Percentiles rank a stretch among this genome's conserved stretches.
These are phyloP conservation scores for Tetradesmus lagerheimii DNA, from an alignment of 139 green algal genomes.

Conservation along the genomic window DNA sequence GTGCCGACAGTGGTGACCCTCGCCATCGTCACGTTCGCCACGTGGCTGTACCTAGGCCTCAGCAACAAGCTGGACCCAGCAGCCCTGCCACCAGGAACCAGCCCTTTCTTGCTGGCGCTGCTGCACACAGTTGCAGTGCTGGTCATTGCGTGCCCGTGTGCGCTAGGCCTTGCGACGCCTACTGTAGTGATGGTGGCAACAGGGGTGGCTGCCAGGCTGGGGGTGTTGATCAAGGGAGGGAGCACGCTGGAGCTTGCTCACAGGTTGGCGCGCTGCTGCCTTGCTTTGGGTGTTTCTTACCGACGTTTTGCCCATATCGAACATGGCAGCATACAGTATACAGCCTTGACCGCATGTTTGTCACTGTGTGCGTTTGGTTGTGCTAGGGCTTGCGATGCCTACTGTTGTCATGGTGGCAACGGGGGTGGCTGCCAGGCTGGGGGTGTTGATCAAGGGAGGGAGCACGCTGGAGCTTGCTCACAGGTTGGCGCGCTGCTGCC, in stretches of 20 bases:
- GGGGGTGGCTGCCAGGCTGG: slow-evolving; percentile 48
- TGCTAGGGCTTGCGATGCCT: slow-evolving; percentile 94
- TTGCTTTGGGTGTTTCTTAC: neutral
- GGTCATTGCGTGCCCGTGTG: slow-evolving; percentile 98
- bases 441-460: neutral
- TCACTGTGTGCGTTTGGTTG: slow-evolving; percentile 98
- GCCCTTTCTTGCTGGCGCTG: slow-evolving; percentile 87
- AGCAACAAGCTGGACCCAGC: neutral
- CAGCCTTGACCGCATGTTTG: too few relatives aligned
- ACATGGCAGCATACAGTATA: too few relatives aligned
- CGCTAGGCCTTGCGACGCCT: slow-evolving; percentile 95
- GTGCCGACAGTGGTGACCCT: slow-evolving; percentile 85
- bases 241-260: slow-evolving; percentile 58
- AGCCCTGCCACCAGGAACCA: slow-evolving; percentile 83
- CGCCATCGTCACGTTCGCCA: slow-evolving; percentile 3
- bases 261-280: neutral
- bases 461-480: slow-evolving; percentile 4
- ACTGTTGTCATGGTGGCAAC: slow-evolving; percentile 89
- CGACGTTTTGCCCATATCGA: too few relatives aligned
- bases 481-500: neutral
- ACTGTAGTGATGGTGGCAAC: slow-evolving; percentile 96
- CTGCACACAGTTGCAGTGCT: slow-evolving; percentile 67
- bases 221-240: slow-evolving; percentile 68
- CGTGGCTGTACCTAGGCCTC: slow-evolving; percentile 44
- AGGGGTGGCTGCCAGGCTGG: slow-evolving; percentile 82